Conservation (phyloP, 2,329 filamentous ascomycete species). For the Stachybotrys echinatus region DNA sequence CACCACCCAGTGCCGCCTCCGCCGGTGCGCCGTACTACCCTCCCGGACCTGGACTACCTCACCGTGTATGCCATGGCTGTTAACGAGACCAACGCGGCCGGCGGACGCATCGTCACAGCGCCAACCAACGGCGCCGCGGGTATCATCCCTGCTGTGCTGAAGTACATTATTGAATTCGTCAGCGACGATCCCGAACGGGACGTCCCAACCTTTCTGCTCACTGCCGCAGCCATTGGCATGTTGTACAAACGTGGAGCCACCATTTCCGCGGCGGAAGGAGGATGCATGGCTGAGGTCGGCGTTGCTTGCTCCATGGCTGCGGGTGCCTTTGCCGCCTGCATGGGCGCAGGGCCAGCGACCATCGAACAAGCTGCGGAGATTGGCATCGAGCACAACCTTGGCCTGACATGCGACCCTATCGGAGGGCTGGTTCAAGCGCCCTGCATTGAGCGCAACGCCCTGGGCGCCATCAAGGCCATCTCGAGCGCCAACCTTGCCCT, state of each 20-base stretch:
- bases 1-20: constrained; percentile 40
- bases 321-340: constrained; percentile 44
- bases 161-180: constrained; percentile 44
- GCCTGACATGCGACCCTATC: constrained; percentile 45
- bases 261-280: constrained; percentile 45
- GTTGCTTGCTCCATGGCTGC: constrained; percentile 48
- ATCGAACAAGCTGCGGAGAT: constrained; percentile 48
- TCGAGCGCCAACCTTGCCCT: constrained; percentile 44
- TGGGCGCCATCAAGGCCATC: constrained; percentile 46
- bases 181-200: constrained; percentile 45
- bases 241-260: constrained; percentile 48
- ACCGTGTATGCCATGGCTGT: constrained; percentile 46
- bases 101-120: constrained; percentile 45
- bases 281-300: constrained; percentile 49
- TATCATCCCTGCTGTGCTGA: constrained; percentile 45
- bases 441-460: constrained; percentile 45
- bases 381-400: constrained; percentile 47
- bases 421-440: constrained; percentile 45
- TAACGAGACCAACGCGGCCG: constrained; percentile 47
- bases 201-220: constrained; percentile 42
- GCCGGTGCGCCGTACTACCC: constrained; percentile 38
- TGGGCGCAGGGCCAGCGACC: constrained; percentile 44
- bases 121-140: constrained; percentile 46
- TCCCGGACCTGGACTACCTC: constrained; percentile 45
- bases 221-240: constrained; percentile 45